Evolutionary conservation across 768 basidiomycete species (phyloP).

Genomic region (Rhodocollybia butyracea): DNA sequence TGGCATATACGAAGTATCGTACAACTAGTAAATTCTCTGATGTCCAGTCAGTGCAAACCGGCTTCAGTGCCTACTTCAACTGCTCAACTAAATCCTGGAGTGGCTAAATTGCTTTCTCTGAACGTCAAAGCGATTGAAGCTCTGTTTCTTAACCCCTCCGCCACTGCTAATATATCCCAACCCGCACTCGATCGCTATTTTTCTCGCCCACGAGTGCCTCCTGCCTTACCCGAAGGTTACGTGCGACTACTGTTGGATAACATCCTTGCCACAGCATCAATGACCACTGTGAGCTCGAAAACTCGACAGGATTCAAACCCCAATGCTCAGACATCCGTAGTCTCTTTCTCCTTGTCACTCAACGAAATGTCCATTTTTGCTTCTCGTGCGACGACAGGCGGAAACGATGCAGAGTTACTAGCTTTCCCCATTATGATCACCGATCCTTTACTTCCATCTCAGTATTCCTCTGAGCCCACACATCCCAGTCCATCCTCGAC

Average conservation of each 20-base stretch:
- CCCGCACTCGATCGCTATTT: conserved; percentile 41
- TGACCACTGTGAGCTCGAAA: neutral
- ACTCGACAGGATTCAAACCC: neutral
- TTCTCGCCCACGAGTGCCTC: conserved; percentile 57
- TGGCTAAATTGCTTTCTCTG: conserved; percentile 30
- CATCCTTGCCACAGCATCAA: conserved; percentile 22
- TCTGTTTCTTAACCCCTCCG: conserved; percentile 33
- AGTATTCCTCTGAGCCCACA: conserved; percentile 45
- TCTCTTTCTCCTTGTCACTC: conserved; percentile 28
- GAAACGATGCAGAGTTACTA: conserved; percentile 17
- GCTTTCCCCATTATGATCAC: conserved; percentile 72
- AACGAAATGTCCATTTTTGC: conserved; percentile 58
- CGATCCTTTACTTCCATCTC: conserved; percentile 61
- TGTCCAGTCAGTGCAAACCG: conserved; percentile 11
- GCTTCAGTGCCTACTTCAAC: conserved; percentile 15
- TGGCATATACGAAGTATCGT: conserved; percentile 53
- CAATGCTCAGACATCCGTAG: neutral
- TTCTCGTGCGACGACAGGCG: conserved; percentile 29
- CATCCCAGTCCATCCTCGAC: conserved; percentile 33
- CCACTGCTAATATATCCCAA: neutral
- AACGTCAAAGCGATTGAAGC: conserved; percentile 44
- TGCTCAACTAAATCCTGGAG: conserved; percentile 14
- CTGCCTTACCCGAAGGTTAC: conserved; percentile 44
- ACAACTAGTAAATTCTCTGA: conserved; percentile 34
- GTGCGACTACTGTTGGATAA: conserved; percentile 51